These are phyloP conservation scores for Fomes fomentarius DNA, from an alignment of 1,284 basidiomycete species.

Conservation along the genomic window DNA sequence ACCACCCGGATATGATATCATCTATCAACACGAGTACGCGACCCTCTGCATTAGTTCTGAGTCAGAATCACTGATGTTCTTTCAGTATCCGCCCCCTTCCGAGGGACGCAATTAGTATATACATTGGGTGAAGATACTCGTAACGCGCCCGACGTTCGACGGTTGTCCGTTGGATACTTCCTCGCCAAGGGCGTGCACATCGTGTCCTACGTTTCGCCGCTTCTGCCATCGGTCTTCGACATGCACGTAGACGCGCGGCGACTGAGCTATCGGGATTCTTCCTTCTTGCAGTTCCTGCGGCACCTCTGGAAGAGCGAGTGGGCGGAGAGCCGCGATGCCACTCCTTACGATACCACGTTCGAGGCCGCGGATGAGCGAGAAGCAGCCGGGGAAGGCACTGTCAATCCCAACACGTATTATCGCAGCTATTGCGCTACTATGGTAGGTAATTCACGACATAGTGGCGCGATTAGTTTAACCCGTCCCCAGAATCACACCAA, in stretches of 20 bases:
- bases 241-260: conserved; percentile 47
- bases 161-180: conserved; percentile 43
- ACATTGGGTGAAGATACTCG: conserved; percentile 46
- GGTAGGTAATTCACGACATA: too few species aligned
- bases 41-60: neutral
- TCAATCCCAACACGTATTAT: conserved; percentile 45
- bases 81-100: conserved; percentile 50
- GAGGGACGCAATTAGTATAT: conserved; percentile 53
- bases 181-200: conserved; percentile 46
- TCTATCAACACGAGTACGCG: conserved; percentile 48
- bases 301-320: conserved; percentile 53
- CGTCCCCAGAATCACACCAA: conserved; percentile 4
- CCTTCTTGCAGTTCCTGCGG: conserved; percentile 36
- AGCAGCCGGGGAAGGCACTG: conserved; percentile 39
- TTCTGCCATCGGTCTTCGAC: conserved; percentile 43
- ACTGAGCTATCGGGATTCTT: conserved; percentile 43
- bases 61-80: neutral
- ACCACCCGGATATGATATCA: conserved; percentile 48
- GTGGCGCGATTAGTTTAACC: too few species aligned
- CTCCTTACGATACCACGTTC: conserved; percentile 54
- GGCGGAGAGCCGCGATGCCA: conserved; percentile 49
- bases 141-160: conserved; percentile 44
- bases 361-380: conserved; percentile 49
- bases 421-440: conserved; percentile 45
- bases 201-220: conserved; percentile 46